Base-by-base conservation (phyloP, 257 asterid species). In the Solanum sitiens region DNA sequence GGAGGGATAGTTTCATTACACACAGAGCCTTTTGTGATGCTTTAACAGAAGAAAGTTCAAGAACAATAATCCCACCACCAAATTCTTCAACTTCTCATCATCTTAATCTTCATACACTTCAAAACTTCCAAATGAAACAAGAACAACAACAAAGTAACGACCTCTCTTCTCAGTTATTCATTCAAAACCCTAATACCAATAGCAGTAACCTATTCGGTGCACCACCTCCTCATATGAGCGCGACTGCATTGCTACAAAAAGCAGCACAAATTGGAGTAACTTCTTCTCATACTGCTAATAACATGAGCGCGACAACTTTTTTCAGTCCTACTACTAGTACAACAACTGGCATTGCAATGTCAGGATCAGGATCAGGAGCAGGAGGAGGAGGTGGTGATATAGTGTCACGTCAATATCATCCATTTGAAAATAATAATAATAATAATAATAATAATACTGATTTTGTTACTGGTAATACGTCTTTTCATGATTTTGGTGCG, bases 21-120 rank as follows among this genome's bases (percentile, higher is more conserved):
- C 98, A 93, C 90, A 93, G 96, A 90, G 98, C 98, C n/a, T 94
- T 94, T 92, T 94, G 98, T 59, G 96, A 94, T 84, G 95, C 95
- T 27, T 89, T 94, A 82, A 96, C 96, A 18, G 94, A 94, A 91
- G 98, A 94, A 56, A 93, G 92, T 67, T 92, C 95, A 85, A 93
- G 93, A 89, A 82, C 94, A 86, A 86, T 91, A 47, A 56, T 92
- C 44, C 12, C 92, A n/a, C 87, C 87, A 7, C 86, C 83, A 59
- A 90, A 90, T 88, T 71, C 89, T 45, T 25, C 88, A 35, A 37
- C 87, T 77, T 90, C 93, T 70, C 86, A 85, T 87, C 91, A 89
- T 21, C 83, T 88, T 68, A 87, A 89, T 53, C 83, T 89, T 59
- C 91, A 90, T 27, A 61, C 83, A 61, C 86, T 90, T 79, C 90